These are phyloP conservation scores for Zygotorulaspora florentina DNA, from an alignment of 805 yeast species.

Conservation along the genomic window DNA sequence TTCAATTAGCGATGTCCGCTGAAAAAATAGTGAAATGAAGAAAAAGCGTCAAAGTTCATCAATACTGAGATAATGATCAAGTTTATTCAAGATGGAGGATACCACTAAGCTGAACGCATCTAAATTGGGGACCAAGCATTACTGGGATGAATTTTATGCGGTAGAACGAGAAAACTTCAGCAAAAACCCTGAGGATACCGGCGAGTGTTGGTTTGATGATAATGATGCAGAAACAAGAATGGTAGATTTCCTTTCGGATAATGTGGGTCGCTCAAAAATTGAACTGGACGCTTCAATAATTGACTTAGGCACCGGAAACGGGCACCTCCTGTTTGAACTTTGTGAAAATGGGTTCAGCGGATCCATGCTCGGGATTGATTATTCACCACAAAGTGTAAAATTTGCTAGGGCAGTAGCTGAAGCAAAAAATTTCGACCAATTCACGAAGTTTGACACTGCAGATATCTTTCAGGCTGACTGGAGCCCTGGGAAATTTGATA, in stretches of 20 bases:
- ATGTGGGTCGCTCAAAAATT: conserved; percentile 38
- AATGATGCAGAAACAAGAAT: conserved; percentile 87
- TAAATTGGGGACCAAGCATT: conserved; percentile 78
- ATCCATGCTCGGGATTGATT: conserved; percentile 72
- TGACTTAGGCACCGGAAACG: conserved; percentile 96
- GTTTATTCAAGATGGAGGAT: conserved; percentile 32
- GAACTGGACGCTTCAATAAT: conserved; percentile 42
- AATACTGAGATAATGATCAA: background rate
- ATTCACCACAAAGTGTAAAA: conserved; percentile 71
- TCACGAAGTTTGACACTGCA: conserved; percentile 54
- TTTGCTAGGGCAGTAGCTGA: conserved; percentile 63
- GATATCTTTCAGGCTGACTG: conserved; percentile 56
- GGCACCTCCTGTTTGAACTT: conserved; percentile 75
- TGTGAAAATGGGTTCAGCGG: conserved; percentile 60
- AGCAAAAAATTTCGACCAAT: conserved; percentile 35
- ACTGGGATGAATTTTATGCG: conserved; percentile 88
- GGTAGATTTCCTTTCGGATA: conserved; percentile 62
- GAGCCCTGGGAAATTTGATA: conserved; percentile 50
- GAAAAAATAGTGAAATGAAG: background rate
- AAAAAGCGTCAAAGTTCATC: background rate
- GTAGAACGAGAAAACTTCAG: conserved; percentile 67
- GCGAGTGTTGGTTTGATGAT: conserved; percentile 96
- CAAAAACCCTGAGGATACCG: conserved; percentile 76
- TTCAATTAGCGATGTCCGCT: background rate
- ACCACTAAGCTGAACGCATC: conserved; percentile 61